Evolutionary conservation across 768 basidiomycete species (phyloP), one percentile per base, ranked within the genome.

Genomic region (Macrolepiota albuminosa): DNA sequence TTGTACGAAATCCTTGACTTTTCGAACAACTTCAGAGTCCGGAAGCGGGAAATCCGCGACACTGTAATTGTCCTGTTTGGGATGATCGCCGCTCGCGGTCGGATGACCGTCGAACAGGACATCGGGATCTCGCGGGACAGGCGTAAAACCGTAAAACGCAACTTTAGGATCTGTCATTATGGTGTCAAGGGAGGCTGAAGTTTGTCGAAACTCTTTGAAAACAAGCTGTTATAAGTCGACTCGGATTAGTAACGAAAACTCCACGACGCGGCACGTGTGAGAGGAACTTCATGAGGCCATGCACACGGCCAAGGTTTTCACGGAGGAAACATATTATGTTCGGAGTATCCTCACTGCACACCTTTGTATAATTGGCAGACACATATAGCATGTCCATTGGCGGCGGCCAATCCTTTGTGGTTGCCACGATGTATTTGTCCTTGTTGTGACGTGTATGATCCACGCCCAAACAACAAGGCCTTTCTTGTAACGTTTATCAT

Each of bases 111-210:
- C 72, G 65, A 82, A 79, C n/a, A 83, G 72, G 8, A 78, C 70
- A 18, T 78, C 79, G 9, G 81, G 78, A 63, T 81, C 76, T 56
- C 81, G 73, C 14, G 78, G 72, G 43, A 83, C 78, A 40, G 81
- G 75, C 3, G 75, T 77, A 61, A 79, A 83, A 13, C 82, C 81
- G 60, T 81, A 82, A 62, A 75, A 72, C 36, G 64, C 58, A 46
- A 76, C 52, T 52, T 66, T 68, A 37, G 65, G 62, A 59, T 71
- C 66, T 34, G 64, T 26, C 68, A 69, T 31, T 66, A 69, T 70
- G 31, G 54, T 16, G 47, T 42, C 42, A 51, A 29, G 18, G 24
- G 47, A 39, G 4, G 26, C 16, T 50, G 14, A n/a, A 58, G 21
- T 16, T 34, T n/a, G 6, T 33, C 51, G 21, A 6, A 46, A 6